Evolutionary conservation across 352 stramenopile species (phyloP), one percentile per base, ranked within the genome.

Genomic region (Phytophthora citrophthora): DNA sequence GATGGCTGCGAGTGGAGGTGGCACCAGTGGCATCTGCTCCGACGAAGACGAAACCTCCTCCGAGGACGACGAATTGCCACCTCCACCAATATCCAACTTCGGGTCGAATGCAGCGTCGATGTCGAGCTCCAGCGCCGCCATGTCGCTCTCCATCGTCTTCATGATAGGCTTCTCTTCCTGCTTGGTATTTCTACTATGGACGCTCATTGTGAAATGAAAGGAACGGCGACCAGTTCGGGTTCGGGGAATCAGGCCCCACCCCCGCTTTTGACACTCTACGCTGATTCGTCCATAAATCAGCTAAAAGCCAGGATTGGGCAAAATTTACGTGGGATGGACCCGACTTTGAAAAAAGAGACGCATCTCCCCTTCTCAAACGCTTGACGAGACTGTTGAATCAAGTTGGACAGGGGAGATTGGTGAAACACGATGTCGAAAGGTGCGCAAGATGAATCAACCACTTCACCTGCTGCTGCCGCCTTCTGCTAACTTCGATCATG

Each of bases 111-210:
- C 55, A 27, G 41, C 57, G 15, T 73, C 59, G 20, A 73, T 38
- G 29, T 73, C 65, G 32, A 73, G 59, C 39, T 64, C 65, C 46
- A 73, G 60, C 41, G 60, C 65, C 13, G 65, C 65, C 65, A 73
- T 65, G 47, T 73, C 65, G 34, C 52, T 69, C 65, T 69, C 65
- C 41, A 70, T 64, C 24, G 50, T 56, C 53, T 73, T 73, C 65
- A 73, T 73, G 27, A 36, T 53, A 13, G 29, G 36, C 53, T n/a
- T 24, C 15, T 16, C 3, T 27, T 24, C 44, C 4, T 48, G 6
- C 18, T 24, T 38, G 24, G 34, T 47, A 64, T 60, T 46, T 70
- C 36, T 34, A 55, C 31, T 63, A 40, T 63, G 41, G 36, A 38
- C 29, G 29, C 29, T 13, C 29, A 34, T 34, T 34, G 29, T 34